A percentile compares a stretch with the other conserved stretches of the same genome.
These are phyloP conservation scores for Scedosporium apiospermum DNA, from an alignment of 2,329 filamentous ascomycete genomes.

Conservation along the genomic window DNA sequence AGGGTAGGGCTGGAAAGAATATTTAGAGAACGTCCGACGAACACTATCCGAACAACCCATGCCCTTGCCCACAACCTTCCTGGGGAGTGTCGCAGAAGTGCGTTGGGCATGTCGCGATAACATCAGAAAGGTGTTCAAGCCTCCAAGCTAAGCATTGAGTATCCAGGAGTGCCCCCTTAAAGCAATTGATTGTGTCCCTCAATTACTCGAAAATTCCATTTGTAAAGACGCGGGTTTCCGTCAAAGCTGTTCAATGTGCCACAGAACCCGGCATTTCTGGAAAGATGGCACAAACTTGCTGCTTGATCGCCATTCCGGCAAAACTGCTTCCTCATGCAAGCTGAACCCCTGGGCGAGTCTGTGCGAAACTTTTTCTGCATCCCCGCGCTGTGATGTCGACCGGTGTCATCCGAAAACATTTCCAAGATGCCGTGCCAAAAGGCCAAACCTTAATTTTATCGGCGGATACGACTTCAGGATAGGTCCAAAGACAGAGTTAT, in stretches of 20 bases:
- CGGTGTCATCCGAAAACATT: no score
- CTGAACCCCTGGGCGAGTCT: conserved; percentile 1
- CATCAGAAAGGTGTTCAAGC: not conserved
- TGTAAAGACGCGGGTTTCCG: not conserved
- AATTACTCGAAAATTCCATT: not conserved
- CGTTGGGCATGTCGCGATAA: not conserved
- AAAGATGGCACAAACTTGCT: not conserved
- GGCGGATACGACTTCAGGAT: no score
- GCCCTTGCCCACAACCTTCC: not conserved
- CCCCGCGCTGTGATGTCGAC: not conserved
- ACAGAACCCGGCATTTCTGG: not conserved
- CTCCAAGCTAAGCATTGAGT: not conserved
- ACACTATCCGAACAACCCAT: not conserved
- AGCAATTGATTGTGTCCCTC: not conserved
- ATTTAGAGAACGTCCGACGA: not conserved
- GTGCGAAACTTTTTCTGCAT: not conserved
- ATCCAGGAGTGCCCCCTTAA: not conserved
- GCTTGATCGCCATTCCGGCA: conserved; percentile 5
- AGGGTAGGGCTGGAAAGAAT: not conserved
- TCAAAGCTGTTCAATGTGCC: not conserved
- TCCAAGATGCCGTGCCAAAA: no score
- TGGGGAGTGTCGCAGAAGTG: not conserved
- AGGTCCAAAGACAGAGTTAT: no score
- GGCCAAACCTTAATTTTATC: no score
- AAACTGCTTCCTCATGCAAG: not conserved